Percentiles rank a stretch among this genome's conserved stretches.
Conservation (phyloP, 352 stramenopile genomes). For the Halophytophthora batemanensis region DNA sequence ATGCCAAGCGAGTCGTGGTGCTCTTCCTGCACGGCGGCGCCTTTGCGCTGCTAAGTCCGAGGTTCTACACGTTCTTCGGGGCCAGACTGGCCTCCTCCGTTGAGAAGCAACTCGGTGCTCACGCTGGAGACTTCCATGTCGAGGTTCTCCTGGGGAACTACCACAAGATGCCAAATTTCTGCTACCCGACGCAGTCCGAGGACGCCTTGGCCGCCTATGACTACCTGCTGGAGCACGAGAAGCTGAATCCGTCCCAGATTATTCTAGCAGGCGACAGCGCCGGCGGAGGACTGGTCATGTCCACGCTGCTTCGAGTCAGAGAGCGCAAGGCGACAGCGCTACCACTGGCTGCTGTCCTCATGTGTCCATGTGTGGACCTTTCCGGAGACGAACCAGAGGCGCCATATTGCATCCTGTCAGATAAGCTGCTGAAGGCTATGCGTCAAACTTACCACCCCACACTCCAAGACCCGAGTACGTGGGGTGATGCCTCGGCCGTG, state of each 20-base stretch:
- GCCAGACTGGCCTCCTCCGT: conserved; percentile 19
- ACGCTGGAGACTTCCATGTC: conserved; percentile 10
- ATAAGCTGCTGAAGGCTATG: conserved; percentile 11
- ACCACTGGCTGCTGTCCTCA: conserved; percentile 30
- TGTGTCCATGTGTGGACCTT: conserved; percentile 31
- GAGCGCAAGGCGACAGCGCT: conserved; percentile 10
- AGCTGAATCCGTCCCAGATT: conserved; percentile 28
- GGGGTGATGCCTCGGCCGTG: conserved; percentile 21
- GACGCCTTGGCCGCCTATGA: conserved; percentile 39
- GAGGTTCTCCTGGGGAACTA: conserved; percentile 52
- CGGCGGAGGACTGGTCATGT: conserved; percentile 42
- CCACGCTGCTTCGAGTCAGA: conserved; percentile 38
- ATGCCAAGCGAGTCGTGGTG: conserved; percentile 25
- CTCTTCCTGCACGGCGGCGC: conserved; percentile 46
- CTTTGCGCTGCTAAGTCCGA: conserved; percentile 35
- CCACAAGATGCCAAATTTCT: conserved; percentile 40
- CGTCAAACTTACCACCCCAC: conserved; percentile 10
- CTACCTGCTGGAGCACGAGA: conserved; percentile 29
- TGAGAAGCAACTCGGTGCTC: conserved; percentile 14
- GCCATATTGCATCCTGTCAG: conserved; percentile 18
- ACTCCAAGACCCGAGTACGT: conserved; percentile 13
- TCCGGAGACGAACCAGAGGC: conserved; percentile 17
- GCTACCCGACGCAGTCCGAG: conserved; percentile 33
- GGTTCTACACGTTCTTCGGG: conserved; percentile 33
- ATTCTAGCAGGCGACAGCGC: conserved; percentile 51